Conservation (phyloP, 805 yeast genomes). For the Metschnikowia gruessii region DNA sequence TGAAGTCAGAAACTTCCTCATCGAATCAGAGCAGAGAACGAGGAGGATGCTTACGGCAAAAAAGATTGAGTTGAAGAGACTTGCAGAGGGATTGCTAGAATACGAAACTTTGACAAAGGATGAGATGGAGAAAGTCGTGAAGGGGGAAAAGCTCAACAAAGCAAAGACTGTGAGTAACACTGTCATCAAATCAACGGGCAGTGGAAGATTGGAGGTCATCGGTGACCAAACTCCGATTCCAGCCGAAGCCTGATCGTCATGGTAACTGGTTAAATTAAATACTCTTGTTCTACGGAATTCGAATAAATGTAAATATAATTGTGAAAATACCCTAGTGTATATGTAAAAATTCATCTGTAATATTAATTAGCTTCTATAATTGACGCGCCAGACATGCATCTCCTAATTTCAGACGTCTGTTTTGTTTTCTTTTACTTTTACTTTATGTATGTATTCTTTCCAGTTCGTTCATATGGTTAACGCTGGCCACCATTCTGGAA, state of each 20-base stretch:
- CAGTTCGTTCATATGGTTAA: neutral
- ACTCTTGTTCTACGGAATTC: slow-evolving; percentile 1
- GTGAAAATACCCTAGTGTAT: neutral
- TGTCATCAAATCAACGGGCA: slow-evolving; percentile 37
- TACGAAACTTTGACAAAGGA: slow-evolving; percentile 91
- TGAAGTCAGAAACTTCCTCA: slow-evolving; percentile 75
- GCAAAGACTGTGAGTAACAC: slow-evolving; percentile 71
- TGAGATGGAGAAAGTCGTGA: slow-evolving; percentile 83
- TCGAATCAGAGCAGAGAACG: slow-evolving; percentile 78
- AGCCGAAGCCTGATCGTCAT: slow-evolving; percentile 18
- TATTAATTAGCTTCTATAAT: too few relatives aligned
- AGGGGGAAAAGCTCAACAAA: slow-evolving; percentile 72
- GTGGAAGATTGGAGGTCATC: slow-evolving; percentile 21
- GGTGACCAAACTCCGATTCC: slow-evolving; percentile 19
- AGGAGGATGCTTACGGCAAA: slow-evolving; percentile 60
- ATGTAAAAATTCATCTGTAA: too few relatives aligned
- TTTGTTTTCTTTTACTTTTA: too few relatives aligned
- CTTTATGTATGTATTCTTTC: too few relatives aligned
- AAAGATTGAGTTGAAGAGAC: slow-evolving; percentile 69
- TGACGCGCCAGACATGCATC: too few relatives aligned
- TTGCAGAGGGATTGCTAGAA: slow-evolving; percentile 91
- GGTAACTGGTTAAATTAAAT: neutral
- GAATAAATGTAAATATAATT: slow-evolving; percentile 3
- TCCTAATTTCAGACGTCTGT: too few relatives aligned
- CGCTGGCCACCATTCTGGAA: slow-evolving; percentile 27